Conservation (phyloP, 257 asterid species). For the Lavandula angustifolia region DNA sequence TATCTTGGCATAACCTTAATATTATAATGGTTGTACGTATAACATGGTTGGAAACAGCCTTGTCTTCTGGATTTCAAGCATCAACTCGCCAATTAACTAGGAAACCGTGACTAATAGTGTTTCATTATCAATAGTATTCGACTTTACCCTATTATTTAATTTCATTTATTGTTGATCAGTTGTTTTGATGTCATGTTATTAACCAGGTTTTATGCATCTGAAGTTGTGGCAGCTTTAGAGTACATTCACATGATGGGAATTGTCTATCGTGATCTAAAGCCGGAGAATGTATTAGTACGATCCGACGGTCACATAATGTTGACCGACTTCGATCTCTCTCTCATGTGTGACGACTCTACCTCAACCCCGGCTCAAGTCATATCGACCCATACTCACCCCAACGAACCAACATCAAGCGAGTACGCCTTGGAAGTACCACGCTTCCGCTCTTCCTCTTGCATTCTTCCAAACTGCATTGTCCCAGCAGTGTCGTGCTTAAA, state of each 20-base stretch:
- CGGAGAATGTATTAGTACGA: slow-evolving; percentile 70
- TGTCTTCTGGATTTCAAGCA: too few relatives aligned
- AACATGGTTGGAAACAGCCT: too few relatives aligned
- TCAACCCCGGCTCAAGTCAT: slow-evolving; percentile 72
- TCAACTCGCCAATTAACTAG: too few relatives aligned
- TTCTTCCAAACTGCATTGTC: slow-evolving; percentile 68
- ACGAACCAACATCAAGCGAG: slow-evolving; percentile 32
- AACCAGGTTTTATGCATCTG: slow-evolving; percentile 70
- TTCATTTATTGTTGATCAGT: background rate
- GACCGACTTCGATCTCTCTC: slow-evolving; percentile 73
- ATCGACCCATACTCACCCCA: slow-evolving; percentile 41
- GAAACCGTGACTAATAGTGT: too few relatives aligned
- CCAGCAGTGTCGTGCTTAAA: slow-evolving; percentile 67
- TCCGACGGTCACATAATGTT: slow-evolving; percentile 81
- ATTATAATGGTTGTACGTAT: too few relatives aligned
- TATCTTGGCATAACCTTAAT: slow-evolving; percentile 40
- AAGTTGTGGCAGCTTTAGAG: slow-evolving; percentile 73
- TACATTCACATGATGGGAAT: slow-evolving; percentile 80
- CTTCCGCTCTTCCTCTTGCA: slow-evolving; percentile 58
- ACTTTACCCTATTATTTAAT: background rate
- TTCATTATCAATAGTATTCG: background rate
- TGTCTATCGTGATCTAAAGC: slow-evolving; percentile 76
- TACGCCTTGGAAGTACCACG: slow-evolving; percentile 38
- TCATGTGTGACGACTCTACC: slow-evolving; percentile 60
- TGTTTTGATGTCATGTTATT: background rate